Conservation (phyloP, 768 basidiomycete species). For the Rubroboletus pulcherrimus region DNA sequence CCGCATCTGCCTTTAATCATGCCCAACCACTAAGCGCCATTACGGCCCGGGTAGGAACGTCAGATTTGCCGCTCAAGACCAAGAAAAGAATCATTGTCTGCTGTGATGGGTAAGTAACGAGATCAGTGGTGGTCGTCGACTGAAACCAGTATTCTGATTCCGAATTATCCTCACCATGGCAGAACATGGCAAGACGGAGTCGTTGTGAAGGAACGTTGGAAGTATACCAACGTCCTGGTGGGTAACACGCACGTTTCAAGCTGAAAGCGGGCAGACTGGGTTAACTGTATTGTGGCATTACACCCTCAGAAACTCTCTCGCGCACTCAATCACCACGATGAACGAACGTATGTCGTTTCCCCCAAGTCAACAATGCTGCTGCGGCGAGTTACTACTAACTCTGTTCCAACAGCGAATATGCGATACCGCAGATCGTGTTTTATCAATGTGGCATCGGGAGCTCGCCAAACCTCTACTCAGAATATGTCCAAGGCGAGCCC, state of each 20-base stretch:
- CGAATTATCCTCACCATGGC: neutral
- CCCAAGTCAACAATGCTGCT: neutral
- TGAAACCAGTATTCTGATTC: neutral
- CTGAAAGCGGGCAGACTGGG: neutral
- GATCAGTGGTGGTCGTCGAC: neutral
- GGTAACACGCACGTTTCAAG: slow-evolving; percentile 10
- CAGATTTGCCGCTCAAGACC: slow-evolving; percentile 11
- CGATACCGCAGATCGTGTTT: slow-evolving; percentile 60
- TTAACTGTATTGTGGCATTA: neutral
- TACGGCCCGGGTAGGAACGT: neutral
- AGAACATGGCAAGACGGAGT: slow-evolving; percentile 77
- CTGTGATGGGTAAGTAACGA: slow-evolving; percentile 61
- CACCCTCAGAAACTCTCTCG: slow-evolving; percentile 48
- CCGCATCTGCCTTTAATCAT: neutral
- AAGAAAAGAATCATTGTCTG: slow-evolving; percentile 67
- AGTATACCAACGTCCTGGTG: slow-evolving; percentile 57
- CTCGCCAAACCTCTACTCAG: slow-evolving; percentile 52
- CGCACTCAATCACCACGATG: slow-evolving; percentile 48
- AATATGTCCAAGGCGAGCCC: slow-evolving; percentile 58
- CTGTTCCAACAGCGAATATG: slow-evolving; percentile 26
- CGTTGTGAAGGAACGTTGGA: slow-evolving; percentile 38
- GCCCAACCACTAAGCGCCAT: neutral
- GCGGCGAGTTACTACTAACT: neutral
- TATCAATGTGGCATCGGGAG: slow-evolving; percentile 64
- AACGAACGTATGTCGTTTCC: slow-evolving; percentile 29